Percentiles rank a stretch among this genome's conserved stretches.
phyloP scores from a whole-genome alignment of 495 filamentous ascomycete genomes.

The Zalerion maritima region DNA sequence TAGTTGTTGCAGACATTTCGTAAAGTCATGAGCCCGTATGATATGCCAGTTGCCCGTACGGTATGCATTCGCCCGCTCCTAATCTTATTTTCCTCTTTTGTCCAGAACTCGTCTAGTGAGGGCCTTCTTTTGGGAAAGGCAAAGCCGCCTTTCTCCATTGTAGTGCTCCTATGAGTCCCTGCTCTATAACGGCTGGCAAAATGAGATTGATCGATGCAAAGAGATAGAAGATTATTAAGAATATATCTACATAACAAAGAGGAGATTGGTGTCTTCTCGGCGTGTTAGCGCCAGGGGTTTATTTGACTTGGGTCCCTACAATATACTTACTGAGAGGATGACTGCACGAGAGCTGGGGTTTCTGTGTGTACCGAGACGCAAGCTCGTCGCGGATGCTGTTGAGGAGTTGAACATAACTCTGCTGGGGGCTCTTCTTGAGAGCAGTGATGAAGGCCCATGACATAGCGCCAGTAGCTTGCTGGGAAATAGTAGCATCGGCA shows the following conservation, averaged over 20 bases:
- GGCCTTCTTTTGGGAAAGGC: too few relatives aligned
- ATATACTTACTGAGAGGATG: conserved; percentile 73
- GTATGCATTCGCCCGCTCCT: too few relatives aligned
- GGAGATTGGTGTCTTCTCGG: conserved; percentile 31
- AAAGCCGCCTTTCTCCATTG: too few relatives aligned
- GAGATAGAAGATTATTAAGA: too few relatives aligned
- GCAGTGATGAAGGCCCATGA: conserved; percentile 92
- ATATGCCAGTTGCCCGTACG: too few relatives aligned
- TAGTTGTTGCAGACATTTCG: too few relatives aligned
- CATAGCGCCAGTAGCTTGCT: conserved; percentile 94
- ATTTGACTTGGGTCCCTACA: conserved; percentile 6
- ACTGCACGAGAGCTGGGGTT: conserved; percentile 92
- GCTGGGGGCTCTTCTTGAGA: conserved; percentile 92
- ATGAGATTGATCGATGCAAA: too few relatives aligned
- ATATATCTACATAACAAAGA: conserved; percentile 42
- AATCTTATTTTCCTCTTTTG: too few relatives aligned
- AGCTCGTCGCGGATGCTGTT: conserved; percentile 93
- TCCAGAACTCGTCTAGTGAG: too few relatives aligned
- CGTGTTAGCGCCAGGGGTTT: conserved; percentile 10
- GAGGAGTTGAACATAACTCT: conserved; percentile 90
- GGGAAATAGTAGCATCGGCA: conserved; percentile 49
- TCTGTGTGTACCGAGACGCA: conserved; percentile 78
- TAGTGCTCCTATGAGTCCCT: too few relatives aligned
- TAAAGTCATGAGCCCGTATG: too few relatives aligned
- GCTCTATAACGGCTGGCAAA: too few relatives aligned